A percentile compares a stretch with the other conserved stretches of the same genome.
Conservation (phyloP, 768 basidiomycete species). For the Mycena galopus region DNA sequence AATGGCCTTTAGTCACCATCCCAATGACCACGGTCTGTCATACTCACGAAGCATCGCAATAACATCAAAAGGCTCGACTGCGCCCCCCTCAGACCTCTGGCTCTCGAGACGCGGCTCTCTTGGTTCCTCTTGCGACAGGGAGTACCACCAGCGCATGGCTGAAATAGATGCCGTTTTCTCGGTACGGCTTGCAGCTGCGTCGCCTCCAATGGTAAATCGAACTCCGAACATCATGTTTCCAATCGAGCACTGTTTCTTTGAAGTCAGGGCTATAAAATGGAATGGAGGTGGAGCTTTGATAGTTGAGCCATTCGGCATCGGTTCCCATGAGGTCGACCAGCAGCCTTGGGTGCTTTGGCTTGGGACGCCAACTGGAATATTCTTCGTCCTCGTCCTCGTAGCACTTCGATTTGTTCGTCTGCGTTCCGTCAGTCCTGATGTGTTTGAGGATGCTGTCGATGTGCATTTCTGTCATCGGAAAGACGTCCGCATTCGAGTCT, state of each 20-base stretch:
- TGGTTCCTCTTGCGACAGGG: too few species aligned
- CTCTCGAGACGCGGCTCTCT: too few species aligned
- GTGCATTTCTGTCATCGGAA: conserved; percentile 40
- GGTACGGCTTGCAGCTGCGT: conserved; percentile 8
- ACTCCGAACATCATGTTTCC: not conserved
- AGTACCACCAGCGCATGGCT: conserved; percentile 24
- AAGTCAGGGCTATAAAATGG: conserved; percentile 14
- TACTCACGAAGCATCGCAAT: too few species aligned
- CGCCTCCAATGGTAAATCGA: conserved; percentile 14
- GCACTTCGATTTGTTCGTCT: too few species aligned
- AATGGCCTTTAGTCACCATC: too few species aligned
- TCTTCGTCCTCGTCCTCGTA: too few species aligned
- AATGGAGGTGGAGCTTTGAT: not conserved
- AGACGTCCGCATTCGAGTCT: conserved; percentile 14
- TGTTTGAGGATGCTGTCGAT: conserved; percentile 30
- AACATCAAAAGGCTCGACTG: too few species aligned
- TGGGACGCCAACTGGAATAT: too few species aligned
- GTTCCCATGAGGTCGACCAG: conserved; percentile 21
- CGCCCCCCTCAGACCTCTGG: too few species aligned
- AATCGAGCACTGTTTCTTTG: not conserved
- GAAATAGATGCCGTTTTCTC: conserved; percentile 18
- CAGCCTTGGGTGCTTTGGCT: too few species aligned
- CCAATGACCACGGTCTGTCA: too few species aligned
- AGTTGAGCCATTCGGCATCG: conserved; percentile 17
- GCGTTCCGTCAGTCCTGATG: not conserved